Percentiles rank a stretch among this genome's conserved stretches.
Evolutionary conservation across 148 eudicot genomes (phyloP).

Genomic region (Amaranthus palmeri): DNA sequence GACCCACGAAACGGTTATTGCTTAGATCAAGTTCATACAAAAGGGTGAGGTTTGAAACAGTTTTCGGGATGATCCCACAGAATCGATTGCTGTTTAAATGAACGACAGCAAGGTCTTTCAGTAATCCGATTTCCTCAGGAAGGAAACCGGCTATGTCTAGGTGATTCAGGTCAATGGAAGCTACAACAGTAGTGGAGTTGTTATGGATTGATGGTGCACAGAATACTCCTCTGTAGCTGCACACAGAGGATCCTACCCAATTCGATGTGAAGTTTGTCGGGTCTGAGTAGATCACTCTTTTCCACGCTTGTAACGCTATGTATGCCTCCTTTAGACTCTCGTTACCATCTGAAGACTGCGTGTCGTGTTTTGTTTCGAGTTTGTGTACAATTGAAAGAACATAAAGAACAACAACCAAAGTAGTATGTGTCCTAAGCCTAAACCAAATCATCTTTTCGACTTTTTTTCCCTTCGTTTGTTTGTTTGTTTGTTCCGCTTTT

Average conservation of each 20-base stretch:
- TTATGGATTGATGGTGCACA: conserved; percentile 39
- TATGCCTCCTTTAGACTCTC: conserved; percentile 53
- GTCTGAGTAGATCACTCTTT: conserved; percentile 54
- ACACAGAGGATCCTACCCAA: conserved; percentile 61
- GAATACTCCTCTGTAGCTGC: conserved; percentile 57
- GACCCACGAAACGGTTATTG: conserved; percentile 66
- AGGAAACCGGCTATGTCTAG: conserved; percentile 61
- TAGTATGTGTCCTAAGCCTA: conserved; percentile 7
- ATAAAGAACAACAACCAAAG: conserved; percentile 20
- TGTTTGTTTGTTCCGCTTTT: conserved; percentile 16
- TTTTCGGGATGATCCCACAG: conserved; percentile 52
- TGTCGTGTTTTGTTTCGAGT: conserved; percentile 33
- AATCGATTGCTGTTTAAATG: conserved; percentile 68
- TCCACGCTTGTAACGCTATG: conserved; percentile 68
- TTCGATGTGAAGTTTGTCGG: conserved; percentile 56
- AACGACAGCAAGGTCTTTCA: conserved; percentile 50
- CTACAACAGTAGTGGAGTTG: conserved; percentile 31
- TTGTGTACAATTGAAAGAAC: conserved; percentile 21
- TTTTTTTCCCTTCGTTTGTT: background rate
- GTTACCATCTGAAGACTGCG: conserved; percentile 15
- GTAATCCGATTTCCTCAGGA: conserved; percentile 54
- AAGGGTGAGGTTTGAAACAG: conserved; percentile 39
- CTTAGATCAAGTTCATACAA: conserved; percentile 61
- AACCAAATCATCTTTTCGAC: conserved; percentile 25
- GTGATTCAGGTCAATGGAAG: conserved; percentile 60